These are phyloP conservation scores for Lactarius sanguifluus DNA, from an alignment of 768 basidiomycete genomes.

Conservation along the genomic window DNA sequence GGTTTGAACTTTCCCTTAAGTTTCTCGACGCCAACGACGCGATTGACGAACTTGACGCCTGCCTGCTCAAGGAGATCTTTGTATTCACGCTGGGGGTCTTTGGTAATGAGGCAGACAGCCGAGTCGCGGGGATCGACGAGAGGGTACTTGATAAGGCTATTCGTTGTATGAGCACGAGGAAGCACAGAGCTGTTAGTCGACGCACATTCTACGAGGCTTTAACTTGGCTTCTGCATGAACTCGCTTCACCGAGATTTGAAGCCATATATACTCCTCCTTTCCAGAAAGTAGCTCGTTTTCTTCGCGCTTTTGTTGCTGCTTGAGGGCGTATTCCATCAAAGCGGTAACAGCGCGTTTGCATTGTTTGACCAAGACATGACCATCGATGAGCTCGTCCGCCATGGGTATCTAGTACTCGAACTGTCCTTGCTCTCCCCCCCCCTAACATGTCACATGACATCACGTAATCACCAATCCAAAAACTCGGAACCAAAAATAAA, in stretches of 20 bases:
- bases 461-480: too few species aligned
- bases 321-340: conserved; percentile 66
- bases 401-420: not conserved
- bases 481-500: too few species aligned
- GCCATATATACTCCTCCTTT: conserved; percentile 86
- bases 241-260: conserved; percentile 83
- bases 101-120: conserved; percentile 86
- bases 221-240: conserved; percentile 72
- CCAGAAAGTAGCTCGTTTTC: conserved; percentile 73
- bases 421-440: too few species aligned
- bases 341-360: conserved; percentile 77
- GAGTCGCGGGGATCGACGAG: conserved; percentile 80
- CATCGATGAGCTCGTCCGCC: conserved; percentile 56
- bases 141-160: conserved; percentile 74
- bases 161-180: conserved; percentile 8
- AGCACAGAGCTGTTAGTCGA: conserved; percentile 25
- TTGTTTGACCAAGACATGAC: conserved; percentile 67
- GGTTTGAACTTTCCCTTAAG: conserved; percentile 92
- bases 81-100: conserved; percentile 94
- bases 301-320: conserved; percentile 61
- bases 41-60: conserved; percentile 83
- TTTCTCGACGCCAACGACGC: conserved; percentile 89
- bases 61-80: conserved; percentile 84
- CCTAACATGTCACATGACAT: too few species aligned
- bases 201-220: conserved; percentile 85